Base-by-base conservation (phyloP, 2,329 filamentous ascomycete genomes). In the Microsporum ferrugineum region DNA sequence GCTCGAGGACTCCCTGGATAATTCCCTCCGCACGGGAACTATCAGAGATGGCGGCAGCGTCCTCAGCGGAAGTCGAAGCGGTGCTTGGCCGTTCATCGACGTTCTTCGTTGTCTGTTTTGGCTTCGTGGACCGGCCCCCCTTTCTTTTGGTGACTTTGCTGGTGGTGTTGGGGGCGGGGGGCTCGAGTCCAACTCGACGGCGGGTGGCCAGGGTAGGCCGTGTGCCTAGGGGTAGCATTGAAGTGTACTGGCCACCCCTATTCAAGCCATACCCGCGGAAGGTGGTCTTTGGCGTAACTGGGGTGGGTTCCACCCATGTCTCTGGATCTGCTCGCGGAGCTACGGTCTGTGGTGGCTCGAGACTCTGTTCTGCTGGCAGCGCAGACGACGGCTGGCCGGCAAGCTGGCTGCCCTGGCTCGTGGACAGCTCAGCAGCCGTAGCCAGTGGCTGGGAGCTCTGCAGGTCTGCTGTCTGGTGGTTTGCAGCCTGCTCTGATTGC, bases 221-320 rank as follows among this genome's bases (percentile, higher is more conserved):
- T 60, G 85, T 81, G 45, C 91, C 91, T 61, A 96, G 77, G 31
- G 91, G 86, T 59, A 85, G 86, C 91, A 95, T 95, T 68, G 86
- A 86, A 73, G 89, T 86, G 62, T 95, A 78, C 17, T 95, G 88
- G 65, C 88, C 88, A 72, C 85, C 84, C 57, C 87, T 81, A 68
- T 87, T 79, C 66, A 94, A 81, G 51, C 88, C 88, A 61, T 81
- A 84, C 69, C 69, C 71, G 12, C 89, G 84, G 71, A 87, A 95
- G 71, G 88, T 8, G 91, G 80, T 55, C 77, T 77, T 55, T 79
- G 78, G 56, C 73, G 70, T 62, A 80, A 78, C 39, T 55, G 82
- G 68, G 41, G 78, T 72, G 57, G 84, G 84, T 72, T 87, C 84
- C 45, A 78, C 72, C 84, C 82, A 84, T 62, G 67, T 69, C 63